Conservation (phyloP, 352 stramenopile species). For the Phytophthora meadii region DNA sequence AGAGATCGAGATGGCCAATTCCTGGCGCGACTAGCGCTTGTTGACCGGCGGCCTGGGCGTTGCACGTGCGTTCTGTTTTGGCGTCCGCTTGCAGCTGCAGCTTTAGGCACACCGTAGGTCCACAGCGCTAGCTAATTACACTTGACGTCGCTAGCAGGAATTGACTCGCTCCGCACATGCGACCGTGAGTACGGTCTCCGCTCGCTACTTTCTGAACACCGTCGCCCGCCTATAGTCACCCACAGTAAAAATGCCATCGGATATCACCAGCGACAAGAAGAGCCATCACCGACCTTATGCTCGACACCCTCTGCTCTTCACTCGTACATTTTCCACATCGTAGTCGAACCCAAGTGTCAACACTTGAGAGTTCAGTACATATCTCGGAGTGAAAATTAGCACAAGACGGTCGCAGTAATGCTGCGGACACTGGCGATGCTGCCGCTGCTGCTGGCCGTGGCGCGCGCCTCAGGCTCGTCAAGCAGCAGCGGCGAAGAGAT, state of each 20-base stretch:
- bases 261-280: constrained; percentile 15
- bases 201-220: constrained; percentile 13
- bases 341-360: neutral
- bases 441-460: constrained; percentile 10
- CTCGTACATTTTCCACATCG: constrained; percentile 10
- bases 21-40: constrained; percentile 13
- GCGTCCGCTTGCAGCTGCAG: neutral
- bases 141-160: neutral
- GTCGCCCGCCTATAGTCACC: too few species aligned
- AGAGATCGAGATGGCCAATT: neutral
- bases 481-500: constrained; percentile 31
- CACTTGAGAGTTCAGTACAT: neutral
- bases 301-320: constrained; percentile 21
- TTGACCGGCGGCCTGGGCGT: constrained; percentile 15
- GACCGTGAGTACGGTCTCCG: constrained; percentile 21
- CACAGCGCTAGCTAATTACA: constrained; percentile 12
- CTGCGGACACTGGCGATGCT: constrained; percentile 13
- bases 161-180: constrained; percentile 24
- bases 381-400: neutral
- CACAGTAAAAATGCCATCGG: constrained; percentile 5
- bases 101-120: constrained; percentile 4
- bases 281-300: constrained; percentile 16
- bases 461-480: neutral
- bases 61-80: constrained; percentile 23
- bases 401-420: constrained; percentile 1